A percentile compares a stretch with the other conserved stretches of the same genome.
phyloP scores from a whole-genome alignment of 176 grass and related monocot species.

The Calamus simplicifolius region DNA sequence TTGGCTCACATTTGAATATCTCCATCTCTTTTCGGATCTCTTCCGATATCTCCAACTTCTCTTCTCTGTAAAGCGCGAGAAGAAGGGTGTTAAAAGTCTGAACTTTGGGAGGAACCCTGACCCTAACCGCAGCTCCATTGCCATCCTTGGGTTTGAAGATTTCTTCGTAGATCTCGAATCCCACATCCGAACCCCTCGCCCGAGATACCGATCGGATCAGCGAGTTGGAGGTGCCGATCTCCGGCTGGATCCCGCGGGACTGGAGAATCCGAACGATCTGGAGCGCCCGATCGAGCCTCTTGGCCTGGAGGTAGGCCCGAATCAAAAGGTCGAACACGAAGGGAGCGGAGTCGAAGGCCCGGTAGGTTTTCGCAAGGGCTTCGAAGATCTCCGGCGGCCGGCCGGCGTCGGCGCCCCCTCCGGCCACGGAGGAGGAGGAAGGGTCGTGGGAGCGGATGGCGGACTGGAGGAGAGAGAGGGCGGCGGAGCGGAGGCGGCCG shows the following conservation, averaged over 20 bases:
- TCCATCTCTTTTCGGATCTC: slow-evolving; percentile 33
- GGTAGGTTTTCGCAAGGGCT: no score
- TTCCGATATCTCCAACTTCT: slow-evolving; percentile 19
- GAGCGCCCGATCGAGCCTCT: slow-evolving; percentile 8
- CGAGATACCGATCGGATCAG: slow-evolving; percentile 11
- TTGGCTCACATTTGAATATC: slow-evolving; percentile 32
- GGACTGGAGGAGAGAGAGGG: no score
- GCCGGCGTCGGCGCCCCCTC: no score
- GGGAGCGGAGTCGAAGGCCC: no score
- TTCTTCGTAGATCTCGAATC: slow-evolving; percentile 33
- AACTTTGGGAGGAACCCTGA: slow-evolving; percentile 18
- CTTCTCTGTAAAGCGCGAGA: slow-evolving; percentile 33
- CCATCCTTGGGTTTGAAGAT: slow-evolving; percentile 16
- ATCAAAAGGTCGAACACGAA: slow-evolving; percentile 19
- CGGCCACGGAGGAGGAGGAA: no score
- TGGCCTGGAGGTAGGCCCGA: slow-evolving; percentile 9
- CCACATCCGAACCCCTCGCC: slow-evolving; percentile 14
- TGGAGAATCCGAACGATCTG: slow-evolving; percentile 8
- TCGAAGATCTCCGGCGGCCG: no score
- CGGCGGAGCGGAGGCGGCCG: no score
- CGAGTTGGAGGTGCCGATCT: slow-evolving; percentile 7
- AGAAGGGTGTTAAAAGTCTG: slow-evolving; percentile 47
- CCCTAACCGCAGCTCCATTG: background rate
- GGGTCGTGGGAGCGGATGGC: no score
- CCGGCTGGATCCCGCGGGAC: slow-evolving; percentile 14